phyloP scores from a whole-genome alignment of 441 rosid species.

The Sinapis alba region DNA sequence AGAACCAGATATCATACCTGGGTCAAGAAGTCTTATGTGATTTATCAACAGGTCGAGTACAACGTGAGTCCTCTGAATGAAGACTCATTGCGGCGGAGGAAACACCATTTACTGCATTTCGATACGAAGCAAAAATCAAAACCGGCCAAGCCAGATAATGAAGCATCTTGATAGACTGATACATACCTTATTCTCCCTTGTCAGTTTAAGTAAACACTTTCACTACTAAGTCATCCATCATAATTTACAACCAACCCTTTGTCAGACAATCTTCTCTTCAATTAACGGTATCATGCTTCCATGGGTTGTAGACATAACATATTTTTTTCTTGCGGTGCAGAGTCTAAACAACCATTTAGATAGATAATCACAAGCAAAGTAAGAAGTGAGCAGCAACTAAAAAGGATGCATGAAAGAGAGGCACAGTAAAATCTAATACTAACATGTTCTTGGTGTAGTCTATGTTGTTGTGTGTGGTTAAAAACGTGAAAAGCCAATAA shows the following conservation, averaged over 20 bases:
- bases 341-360: conserved; percentile 26
- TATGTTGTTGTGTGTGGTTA: background rate
- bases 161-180: conserved; percentile 40
- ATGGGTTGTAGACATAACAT: conserved; percentile 37
- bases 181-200: conserved; percentile 36
- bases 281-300: conserved; percentile 32
- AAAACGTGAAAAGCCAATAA: background rate
- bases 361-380: background rate
- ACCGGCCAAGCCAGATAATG: conserved; percentile 9
- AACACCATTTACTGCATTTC: conserved; percentile 39
- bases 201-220: conserved; percentile 60
- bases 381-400: conserved; percentile 5
- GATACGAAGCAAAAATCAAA: conserved; percentile 1
- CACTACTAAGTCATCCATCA: conserved; percentile 54
- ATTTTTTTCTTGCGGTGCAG: conserved; percentile 47
- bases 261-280: conserved; percentile 49
- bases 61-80: conserved; percentile 48
- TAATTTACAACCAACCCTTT: conserved; percentile 46
- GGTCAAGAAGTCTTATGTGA: background rate
- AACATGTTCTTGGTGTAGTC: conserved; percentile 40
- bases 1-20: conserved; percentile 22
- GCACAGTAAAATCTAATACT: conserved; percentile 19
- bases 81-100: conserved; percentile 38
- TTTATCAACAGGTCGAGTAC: conserved; percentile 38
- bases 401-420: background rate